Percentiles rank a stretch among this genome's conserved stretches.
Evolutionary conservation across 2,329 filamentous ascomycete species (phyloP).

Genomic region (Piedraia hortae): DNA sequence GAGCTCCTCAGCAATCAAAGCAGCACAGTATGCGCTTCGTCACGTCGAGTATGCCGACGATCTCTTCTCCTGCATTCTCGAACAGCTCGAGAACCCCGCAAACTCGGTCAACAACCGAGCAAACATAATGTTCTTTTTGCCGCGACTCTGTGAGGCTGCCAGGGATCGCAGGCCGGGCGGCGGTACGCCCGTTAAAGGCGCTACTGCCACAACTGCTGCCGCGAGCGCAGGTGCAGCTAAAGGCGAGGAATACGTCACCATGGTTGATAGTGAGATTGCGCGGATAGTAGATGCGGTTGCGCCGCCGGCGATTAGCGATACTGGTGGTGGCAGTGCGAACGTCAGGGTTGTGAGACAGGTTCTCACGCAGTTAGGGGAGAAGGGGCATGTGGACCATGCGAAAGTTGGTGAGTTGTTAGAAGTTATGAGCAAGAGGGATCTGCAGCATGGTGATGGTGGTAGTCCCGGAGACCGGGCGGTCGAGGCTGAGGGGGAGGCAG

Average conservation of each 20-base stretch:
- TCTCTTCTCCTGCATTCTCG: conserved; percentile 84
- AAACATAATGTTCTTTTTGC: conserved; percentile 98
- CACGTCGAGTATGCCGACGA: conserved; percentile 91
- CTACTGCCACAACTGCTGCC: no score
- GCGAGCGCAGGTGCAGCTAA: no score
- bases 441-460: no score
- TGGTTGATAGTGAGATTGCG: conserved; percentile 85
- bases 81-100: conserved; percentile 76
- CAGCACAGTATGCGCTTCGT: conserved; percentile 80
- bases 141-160: conserved; percentile 73
- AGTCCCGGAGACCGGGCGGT: conserved; percentile 1
- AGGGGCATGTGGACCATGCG: conserved; percentile 42
- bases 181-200: no score
- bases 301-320: conserved; percentile 55
- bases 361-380: conserved; percentile 46
- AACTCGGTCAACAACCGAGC: conserved; percentile 91
- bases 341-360: conserved; percentile 41
- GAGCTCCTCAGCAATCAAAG: conserved; percentile 67
- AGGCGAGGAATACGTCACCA: conserved; percentile 39
- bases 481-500: conserved; percentile 1
- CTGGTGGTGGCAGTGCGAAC: conserved; percentile 83
- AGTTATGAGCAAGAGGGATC: no score
- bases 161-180: conserved; percentile 46
- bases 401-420: conserved; percentile 3
- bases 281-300: conserved; percentile 79